These are phyloP conservation scores for Glutinoglossum americanum DNA, from an alignment of 495 filamentous ascomycete species.

Conservation along the genomic window DNA sequence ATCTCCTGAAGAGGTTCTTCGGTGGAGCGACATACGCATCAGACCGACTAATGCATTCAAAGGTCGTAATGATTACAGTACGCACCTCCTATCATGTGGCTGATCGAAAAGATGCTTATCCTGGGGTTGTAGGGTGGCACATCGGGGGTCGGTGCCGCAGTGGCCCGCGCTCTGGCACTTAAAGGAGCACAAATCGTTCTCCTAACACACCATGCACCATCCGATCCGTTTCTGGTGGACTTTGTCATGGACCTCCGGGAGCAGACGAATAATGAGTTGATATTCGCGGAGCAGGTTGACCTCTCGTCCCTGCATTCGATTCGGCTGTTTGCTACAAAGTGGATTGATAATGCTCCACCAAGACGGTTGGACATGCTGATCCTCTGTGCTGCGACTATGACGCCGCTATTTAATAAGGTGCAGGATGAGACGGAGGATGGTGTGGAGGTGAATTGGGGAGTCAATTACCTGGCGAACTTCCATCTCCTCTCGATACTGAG, in stretches of 20 bases:
- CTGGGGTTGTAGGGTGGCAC: conserved; percentile 48
- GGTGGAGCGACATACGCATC: conserved; percentile 50
- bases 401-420: conserved; percentile 33
- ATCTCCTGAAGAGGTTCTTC: conserved; percentile 55
- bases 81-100: conserved; percentile 3
- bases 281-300: conserved; percentile 90
- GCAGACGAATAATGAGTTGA: conserved; percentile 62
- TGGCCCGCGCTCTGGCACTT: conserved; percentile 48
- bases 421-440: conserved; percentile 42
- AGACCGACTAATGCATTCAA: conserved; percentile 76
- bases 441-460: conserved; percentile 71
- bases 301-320: conserved; percentile 70
- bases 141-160: conserved; percentile 69
- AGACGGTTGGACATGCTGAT: conserved; percentile 86
- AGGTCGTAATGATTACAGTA: conserved; percentile 83
- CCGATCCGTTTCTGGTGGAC: conserved; percentile 75
- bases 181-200: conserved; percentile 84
- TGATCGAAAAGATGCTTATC: conserved; percentile 5
- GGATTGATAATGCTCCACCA: conserved; percentile 87
- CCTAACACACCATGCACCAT: conserved; percentile 57
- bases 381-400: conserved; percentile 57
- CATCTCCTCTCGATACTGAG: conserved; percentile 78
- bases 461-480: conserved; percentile 92
- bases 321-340: conserved; percentile 89
- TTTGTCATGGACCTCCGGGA: conserved; percentile 75